phyloP scores from a whole-genome alignment of 2,329 filamentous ascomycete species.

The Bertia moriformis region DNA sequence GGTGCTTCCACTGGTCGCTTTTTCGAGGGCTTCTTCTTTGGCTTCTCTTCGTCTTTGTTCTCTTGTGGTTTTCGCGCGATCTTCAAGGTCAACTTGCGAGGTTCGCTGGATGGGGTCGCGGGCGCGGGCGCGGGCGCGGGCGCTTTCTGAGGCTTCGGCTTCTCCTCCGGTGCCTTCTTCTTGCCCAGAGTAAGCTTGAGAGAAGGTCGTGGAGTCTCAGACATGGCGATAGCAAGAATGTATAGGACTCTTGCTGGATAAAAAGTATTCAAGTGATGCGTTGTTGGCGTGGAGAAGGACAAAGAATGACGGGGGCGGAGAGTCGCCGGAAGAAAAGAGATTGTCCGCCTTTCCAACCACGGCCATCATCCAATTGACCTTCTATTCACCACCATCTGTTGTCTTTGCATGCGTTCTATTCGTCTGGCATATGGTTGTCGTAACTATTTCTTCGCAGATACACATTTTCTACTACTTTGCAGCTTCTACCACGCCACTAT shows the following conservation, averaged over 20 bases:
- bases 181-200: slow-evolving; percentile 24
- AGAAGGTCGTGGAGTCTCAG: slow-evolving; percentile 15
- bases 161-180: slow-evolving; percentile 12
- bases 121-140: neutral
- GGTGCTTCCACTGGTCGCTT: neutral
- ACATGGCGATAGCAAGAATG: slow-evolving; percentile 12
- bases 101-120: neutral
- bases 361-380: neutral
- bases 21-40: slow-evolving; percentile 1
- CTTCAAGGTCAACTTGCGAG: neutral
- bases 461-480: slow-evolving; percentile 1
- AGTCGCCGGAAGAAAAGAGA: too few species aligned
- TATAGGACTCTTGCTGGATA: too few species aligned
- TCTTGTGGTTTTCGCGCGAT: neutral
- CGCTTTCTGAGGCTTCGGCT: neutral
- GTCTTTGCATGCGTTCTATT: too few species aligned
- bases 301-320: too few species aligned
- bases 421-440: too few species aligned
- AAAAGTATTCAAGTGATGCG: too few species aligned
- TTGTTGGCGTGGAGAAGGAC: too few species aligned
- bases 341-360: too few species aligned
- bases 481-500: slow-evolving; percentile 11
- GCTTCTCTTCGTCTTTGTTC: neutral
- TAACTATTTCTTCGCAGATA: too few species aligned
- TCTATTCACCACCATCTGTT: too few species aligned